Evolutionary conservation across 352 stramenopile genomes (phyloP), one percentile per base, ranked within the genome.

Genomic region (Phytopythium oedochilum): DNA sequence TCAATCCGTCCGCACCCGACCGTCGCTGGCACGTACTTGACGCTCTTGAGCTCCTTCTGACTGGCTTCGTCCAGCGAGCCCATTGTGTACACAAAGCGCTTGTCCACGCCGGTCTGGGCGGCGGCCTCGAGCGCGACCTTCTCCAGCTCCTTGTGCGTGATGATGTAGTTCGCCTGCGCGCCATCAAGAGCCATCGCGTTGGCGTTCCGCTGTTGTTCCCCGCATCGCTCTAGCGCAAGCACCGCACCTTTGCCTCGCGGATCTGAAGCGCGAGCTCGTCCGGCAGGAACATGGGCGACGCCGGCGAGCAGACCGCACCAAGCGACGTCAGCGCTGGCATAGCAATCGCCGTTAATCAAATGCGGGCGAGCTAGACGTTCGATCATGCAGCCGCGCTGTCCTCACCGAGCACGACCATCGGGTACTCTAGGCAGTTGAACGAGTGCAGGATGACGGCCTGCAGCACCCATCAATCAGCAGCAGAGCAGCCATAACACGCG

Each of bases 391-490:
- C 25, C 23, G 20, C 46, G 6, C 3, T 1, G 0, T 52, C 50
- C 55, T n/a, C 60, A 88, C 78, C 75, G 12, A 86, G 65, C 12
- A 83, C 63, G 8, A 74, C 57, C 18, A 73, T 68, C 35, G 73
- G 76, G 57, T 78, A 89, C 59, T 89, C 79, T 28, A 88, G 20
- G 51, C 79, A 89, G 63, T 89, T 89, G 59, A 86, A 76, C 40
- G 75, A 78, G 59, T 89, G 77, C 55, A 87, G 8, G 3, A 86
- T 61, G 22, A 89, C 72, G 5, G 70, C 61, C 74, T 85, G 50
- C 14, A 53, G 31, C 55, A 49, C 26, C 35, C 36, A 11, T 22
- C 8, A 4, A 20, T 22, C 12, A n/a, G 7, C 38, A n/a, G n/a
- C n/a, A n/a, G n/a, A n/a, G n/a, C n/a, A n/a, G n/a, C n/a, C n/a